These are phyloP conservation scores for Bullera alba DNA, from an alignment of 768 basidiomycete species.

Conservation along the genomic window DNA sequence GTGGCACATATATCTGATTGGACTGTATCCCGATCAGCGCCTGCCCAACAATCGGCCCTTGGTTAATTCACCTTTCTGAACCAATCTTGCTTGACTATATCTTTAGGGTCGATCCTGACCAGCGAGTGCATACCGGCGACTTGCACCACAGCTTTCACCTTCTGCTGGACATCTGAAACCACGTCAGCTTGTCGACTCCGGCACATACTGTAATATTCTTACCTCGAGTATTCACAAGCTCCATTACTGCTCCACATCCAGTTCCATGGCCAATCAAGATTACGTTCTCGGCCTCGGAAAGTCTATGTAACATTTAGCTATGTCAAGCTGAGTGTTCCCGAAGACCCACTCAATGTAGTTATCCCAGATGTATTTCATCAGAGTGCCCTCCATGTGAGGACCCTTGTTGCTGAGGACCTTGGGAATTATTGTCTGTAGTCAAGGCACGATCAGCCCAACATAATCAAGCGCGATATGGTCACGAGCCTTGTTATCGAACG, in stretches of 20 bases:
- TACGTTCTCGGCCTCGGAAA: slow-evolving; percentile 65
- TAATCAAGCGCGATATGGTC: too few species aligned
- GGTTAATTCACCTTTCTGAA: slow-evolving; percentile 57
- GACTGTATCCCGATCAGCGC: slow-evolving; percentile 11
- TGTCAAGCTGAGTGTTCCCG: background rate
- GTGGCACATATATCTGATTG: slow-evolving; percentile 54
- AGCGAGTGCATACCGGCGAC: slow-evolving; percentile 58
- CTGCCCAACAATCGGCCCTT: background rate
- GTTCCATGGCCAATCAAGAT: slow-evolving; percentile 81
- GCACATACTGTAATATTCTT: background rate
- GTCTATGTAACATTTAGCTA: too few species aligned
- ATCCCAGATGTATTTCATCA: slow-evolving; percentile 87
- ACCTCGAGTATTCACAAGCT: slow-evolving; percentile 68
- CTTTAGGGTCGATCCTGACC: slow-evolving; percentile 46
- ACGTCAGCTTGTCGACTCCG: background rate
- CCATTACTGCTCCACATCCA: slow-evolving; percentile 68
- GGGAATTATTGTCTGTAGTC: too few species aligned
- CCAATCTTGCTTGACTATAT: slow-evolving; percentile 61
- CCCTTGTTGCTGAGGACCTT: slow-evolving; percentile 18
- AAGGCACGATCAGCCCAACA: too few species aligned
- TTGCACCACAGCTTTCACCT: slow-evolving; percentile 67
- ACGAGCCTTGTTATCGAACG: too few species aligned
- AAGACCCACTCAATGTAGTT: slow-evolving; percentile 77
- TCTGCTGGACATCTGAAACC: slow-evolving; percentile 52
- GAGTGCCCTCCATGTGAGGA: slow-evolving; percentile 47